Conservation (phyloP, 2,329 filamentous ascomycete species). For the Cordyceps cicadae region DNA sequence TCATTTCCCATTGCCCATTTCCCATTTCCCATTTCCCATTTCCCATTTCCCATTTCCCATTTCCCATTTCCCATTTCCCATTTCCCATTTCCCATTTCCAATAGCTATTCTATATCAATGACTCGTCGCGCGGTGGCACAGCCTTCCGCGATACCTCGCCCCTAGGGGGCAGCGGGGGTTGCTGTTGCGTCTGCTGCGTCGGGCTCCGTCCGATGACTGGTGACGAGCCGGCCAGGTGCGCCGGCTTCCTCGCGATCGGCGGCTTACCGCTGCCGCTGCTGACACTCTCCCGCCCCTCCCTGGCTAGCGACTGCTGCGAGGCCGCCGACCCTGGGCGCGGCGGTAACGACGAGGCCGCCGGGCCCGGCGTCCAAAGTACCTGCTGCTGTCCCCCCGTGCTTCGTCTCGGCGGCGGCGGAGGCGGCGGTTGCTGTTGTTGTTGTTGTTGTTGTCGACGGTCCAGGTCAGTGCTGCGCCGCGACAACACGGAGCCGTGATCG, state of each 20-base stretch:
- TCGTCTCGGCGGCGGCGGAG: conserved; percentile 19
- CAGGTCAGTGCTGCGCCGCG: neutral
- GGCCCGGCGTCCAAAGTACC: neutral
- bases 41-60: too few relatives aligned
- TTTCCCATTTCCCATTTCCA: too few relatives aligned
- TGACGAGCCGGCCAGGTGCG: conserved; percentile 33
- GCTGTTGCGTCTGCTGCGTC: neutral
- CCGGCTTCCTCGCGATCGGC: conserved; percentile 55
- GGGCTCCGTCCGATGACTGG: conserved; percentile 20
- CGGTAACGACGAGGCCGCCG: conserved; percentile 19
- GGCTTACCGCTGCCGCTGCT: conserved; percentile 27
- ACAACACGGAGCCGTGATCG: conserved; percentile 16
- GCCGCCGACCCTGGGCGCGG: conserved; percentile 29
- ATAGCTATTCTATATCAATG: neutral
- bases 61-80: too few relatives aligned
- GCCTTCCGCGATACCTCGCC: neutral
- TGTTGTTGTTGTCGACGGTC: conserved; percentile 12
- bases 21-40: too few relatives aligned
- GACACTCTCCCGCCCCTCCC: conserved; percentile 17
- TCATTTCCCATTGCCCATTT: too few relatives aligned
- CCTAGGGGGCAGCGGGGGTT: neutral
- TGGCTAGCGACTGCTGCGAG: neutral
- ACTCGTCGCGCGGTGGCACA: neutral
- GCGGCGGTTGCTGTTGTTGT: conserved; percentile 17
- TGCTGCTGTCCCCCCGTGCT: conserved; percentile 18